Evolutionary conservation across 495 filamentous ascomycete species (phyloP).

Genomic region (Xylaria cubensis): DNA sequence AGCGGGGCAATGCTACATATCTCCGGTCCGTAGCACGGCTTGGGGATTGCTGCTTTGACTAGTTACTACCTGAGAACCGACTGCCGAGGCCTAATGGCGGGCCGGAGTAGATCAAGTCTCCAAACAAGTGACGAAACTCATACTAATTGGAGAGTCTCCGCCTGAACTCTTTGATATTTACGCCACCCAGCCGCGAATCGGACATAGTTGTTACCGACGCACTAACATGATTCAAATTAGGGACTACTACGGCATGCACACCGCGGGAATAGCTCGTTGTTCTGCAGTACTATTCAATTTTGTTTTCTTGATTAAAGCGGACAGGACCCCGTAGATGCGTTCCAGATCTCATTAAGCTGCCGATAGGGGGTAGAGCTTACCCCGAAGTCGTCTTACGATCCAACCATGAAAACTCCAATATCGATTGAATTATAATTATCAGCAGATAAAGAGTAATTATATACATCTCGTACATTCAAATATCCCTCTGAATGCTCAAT

Average conservation of each 20-base stretch:
- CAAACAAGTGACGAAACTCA: not conserved
- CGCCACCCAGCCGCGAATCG: not conserved
- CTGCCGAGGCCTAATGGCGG: constrained; percentile 12
- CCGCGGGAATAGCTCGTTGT: not conserved
- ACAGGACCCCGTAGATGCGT: not conserved
- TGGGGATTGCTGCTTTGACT: not conserved
- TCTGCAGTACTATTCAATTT: not conserved
- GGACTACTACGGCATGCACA: not conserved
- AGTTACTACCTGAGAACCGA: not conserved
- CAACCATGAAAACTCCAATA: not conserved
- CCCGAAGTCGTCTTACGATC: not conserved
- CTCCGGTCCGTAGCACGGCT: not conserved
- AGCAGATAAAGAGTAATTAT: too few relatives aligned
- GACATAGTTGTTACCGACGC: not conserved
- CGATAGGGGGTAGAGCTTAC: not conserved
- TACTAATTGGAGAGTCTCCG: not conserved
- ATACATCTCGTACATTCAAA: too few relatives aligned
- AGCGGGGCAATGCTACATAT: not conserved
- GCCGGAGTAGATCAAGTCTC: not conserved
- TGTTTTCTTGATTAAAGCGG: not conserved
- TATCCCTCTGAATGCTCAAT: too few relatives aligned
- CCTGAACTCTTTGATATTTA: too few relatives aligned
- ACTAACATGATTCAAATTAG: not conserved
- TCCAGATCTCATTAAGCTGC: too few relatives aligned
- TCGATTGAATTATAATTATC: not conserved